Conservation (phyloP, 2,329 filamentous ascomycete species). For the Pseudonectria buxi region DNA sequence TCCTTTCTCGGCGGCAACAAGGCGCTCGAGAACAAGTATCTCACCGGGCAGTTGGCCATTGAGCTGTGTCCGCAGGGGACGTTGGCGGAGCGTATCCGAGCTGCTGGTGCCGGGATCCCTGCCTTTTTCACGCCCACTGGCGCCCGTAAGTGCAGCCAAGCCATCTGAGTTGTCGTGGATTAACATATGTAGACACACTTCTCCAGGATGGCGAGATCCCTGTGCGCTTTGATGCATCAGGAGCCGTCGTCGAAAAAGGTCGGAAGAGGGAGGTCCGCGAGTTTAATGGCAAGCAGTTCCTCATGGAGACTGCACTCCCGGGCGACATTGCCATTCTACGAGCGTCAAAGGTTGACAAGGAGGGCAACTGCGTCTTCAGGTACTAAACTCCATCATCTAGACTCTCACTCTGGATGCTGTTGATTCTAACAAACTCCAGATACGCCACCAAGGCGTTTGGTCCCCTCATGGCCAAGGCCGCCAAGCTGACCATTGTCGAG, state of each 20-base stretch:
- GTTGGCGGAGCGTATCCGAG: slow-evolving; percentile 63
- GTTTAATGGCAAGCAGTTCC: slow-evolving; percentile 65
- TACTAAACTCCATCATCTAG: slow-evolving; percentile 26
- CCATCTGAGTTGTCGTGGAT: fast-evolving
- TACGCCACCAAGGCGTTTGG: slow-evolving; percentile 72
- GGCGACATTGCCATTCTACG: slow-evolving; percentile 73
- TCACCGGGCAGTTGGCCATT: slow-evolving; percentile 66
- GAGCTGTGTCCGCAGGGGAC: slow-evolving; percentile 74
- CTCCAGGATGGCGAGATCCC: slow-evolving; percentile 64
- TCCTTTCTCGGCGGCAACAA: slow-evolving; percentile 77
- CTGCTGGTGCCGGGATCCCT: slow-evolving; percentile 69
- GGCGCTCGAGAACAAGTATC: slow-evolving; percentile 64
- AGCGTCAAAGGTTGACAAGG: slow-evolving; percentile 68
- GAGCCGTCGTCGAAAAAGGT: slow-evolving; percentile 57
- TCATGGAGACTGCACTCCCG: slow-evolving; percentile 70
- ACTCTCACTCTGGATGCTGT: neutral
- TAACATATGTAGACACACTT: slow-evolving; percentile 45
- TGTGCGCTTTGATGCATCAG: slow-evolving; percentile 51
- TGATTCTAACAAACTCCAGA: slow-evolving; percentile 23
- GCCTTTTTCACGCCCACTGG: slow-evolving; percentile 77
- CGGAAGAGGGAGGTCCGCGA: slow-evolving; percentile 62
- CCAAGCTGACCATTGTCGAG: slow-evolving; percentile 71
- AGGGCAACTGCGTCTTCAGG: slow-evolving; percentile 75
- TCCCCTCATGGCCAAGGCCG: slow-evolving; percentile 74
- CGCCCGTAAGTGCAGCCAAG: slow-evolving; percentile 48